Evolutionary conservation across 768 basidiomycete species (phyloP).

Genomic region (Phylloporus scabripes): DNA sequence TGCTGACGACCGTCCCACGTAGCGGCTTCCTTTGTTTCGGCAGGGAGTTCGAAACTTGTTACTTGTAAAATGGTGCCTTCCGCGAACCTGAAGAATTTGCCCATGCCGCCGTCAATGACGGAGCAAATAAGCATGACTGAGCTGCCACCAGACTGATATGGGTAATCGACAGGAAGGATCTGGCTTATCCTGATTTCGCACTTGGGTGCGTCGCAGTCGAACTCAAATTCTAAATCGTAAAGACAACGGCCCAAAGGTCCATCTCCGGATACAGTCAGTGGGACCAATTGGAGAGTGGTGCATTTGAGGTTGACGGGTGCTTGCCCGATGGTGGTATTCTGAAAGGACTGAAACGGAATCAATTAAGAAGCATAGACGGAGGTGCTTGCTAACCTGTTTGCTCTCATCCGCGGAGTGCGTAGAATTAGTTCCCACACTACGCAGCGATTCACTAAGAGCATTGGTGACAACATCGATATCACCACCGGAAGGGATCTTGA

Average conservation of each 20-base stretch:
- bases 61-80: slow-evolving; percentile 47
- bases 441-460: no score
- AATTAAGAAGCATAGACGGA: background rate
- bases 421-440: no score
- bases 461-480: no score
- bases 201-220: slow-evolving; percentile 84
- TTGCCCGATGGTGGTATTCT: slow-evolving; percentile 83
- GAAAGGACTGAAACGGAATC: slow-evolving; percentile 46
- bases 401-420: no score
- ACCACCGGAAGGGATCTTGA: no score
- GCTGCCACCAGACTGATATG: slow-evolving; percentile 22
- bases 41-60: no score
- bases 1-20: slow-evolving; percentile 24
- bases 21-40: no score
- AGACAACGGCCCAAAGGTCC: slow-evolving; percentile 40
- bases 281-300: slow-evolving; percentile 75
- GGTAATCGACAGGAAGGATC: slow-evolving; percentile 47
- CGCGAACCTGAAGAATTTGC: slow-evolving; percentile 62
- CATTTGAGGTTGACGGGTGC: slow-evolving; percentile 93
- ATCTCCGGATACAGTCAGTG: slow-evolving; percentile 46
- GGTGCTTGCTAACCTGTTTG: no score
- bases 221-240: slow-evolving; percentile 85
- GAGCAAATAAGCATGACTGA: slow-evolving; percentile 42
- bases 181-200: slow-evolving; percentile 77
- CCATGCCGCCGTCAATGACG: slow-evolving; percentile 80